Base-by-base conservation (phyloP, 2,329 filamentous ascomycete species). In the Aspergillus tamarii region DNA sequence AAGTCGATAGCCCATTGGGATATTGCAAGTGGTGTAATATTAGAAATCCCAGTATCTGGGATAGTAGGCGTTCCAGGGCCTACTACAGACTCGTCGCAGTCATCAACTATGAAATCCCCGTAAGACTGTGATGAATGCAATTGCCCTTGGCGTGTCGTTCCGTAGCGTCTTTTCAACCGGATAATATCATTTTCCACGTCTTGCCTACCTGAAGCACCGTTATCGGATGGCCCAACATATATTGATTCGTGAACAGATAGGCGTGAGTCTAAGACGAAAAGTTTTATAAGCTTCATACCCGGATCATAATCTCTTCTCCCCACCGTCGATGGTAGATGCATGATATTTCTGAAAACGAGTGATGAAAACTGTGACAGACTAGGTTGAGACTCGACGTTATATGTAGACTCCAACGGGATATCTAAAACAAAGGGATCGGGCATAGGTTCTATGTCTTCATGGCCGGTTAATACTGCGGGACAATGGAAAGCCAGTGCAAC, bases 101-200 rank as follows among this genome's bases (percentile, higher is more conserved):
- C 78, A 64, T 79, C 73, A 23, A 79, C 75, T n/a, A 80, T 63
- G 57, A 80, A 80, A 56, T 77, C 67, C 54, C 70, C 67, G 16
- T 67, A 61, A 26, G 62, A 64, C 53, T 43, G 43, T n/a, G 57
- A 55, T 56, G 56, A 48, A 19, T 56, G 30, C n/a, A 30, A 14
- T 7, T 36, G 64, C 55, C 63, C 57, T 45, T 39, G 65, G 32
- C 45, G 62, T 45, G 60, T 52, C 39, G 64, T 54, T 30, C 62
- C 48, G 45, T 69, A 64, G 21, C 70, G 70, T 64, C 61, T 68
- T 54, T 62, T 76, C 19, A 67, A 21, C 2, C 66, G 70, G 8
- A 77, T 59, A n/a, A 72, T 59, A 54, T 70, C 66, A 12, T 56
- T 62, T 32, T 69, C 68, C 8, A 62, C 28, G 16, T 61, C 52